phyloP scores from a whole-genome alignment of 148 eudicot genomes.

The Mesembryanthemum crystallinum region DNA sequence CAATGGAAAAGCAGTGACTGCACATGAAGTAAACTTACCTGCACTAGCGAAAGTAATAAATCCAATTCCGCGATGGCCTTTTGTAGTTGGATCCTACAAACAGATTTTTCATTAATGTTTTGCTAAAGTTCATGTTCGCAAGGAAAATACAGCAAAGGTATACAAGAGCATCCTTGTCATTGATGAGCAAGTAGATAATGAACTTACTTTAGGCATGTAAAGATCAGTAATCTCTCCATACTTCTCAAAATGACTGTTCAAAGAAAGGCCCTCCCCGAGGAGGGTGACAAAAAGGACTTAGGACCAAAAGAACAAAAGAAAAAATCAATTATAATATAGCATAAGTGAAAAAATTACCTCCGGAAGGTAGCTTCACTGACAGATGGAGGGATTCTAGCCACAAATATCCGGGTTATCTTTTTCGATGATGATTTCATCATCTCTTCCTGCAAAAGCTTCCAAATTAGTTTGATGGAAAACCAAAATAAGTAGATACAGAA shows the following conservation, averaged over 20 bases:
- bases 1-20: background rate
- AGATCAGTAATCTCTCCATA: constrained; percentile 91
- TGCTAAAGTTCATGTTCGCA: background rate
- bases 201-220: constrained; percentile 92
- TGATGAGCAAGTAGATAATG: constrained; percentile 8
- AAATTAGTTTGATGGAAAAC: background rate
- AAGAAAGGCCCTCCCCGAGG: background rate
- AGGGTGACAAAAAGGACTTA: background rate
- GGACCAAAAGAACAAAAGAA: background rate
- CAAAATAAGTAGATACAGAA: background rate
- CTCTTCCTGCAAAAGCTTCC: constrained; percentile 54
- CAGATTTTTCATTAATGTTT: background rate
- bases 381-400: constrained; percentile 84
- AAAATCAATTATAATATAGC: background rate
- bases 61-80: constrained; percentile 98
- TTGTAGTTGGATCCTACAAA: constrained; percentile 74
- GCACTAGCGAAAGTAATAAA: constrained; percentile 87
- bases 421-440: constrained; percentile 77
- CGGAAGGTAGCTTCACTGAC: constrained; percentile 76
- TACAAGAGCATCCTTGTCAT: background rate
- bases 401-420: constrained; percentile 95
- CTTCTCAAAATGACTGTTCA: constrained; percentile 85
- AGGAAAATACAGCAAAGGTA: background rate
- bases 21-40: constrained; percentile 38
- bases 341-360: constrained; percentile 40